A percentile compares a stretch with the other conserved stretches of the same genome.
Conservation (phyloP, 2,329 filamentous ascomycete genomes). For the Grosmannia clavigera region DNA sequence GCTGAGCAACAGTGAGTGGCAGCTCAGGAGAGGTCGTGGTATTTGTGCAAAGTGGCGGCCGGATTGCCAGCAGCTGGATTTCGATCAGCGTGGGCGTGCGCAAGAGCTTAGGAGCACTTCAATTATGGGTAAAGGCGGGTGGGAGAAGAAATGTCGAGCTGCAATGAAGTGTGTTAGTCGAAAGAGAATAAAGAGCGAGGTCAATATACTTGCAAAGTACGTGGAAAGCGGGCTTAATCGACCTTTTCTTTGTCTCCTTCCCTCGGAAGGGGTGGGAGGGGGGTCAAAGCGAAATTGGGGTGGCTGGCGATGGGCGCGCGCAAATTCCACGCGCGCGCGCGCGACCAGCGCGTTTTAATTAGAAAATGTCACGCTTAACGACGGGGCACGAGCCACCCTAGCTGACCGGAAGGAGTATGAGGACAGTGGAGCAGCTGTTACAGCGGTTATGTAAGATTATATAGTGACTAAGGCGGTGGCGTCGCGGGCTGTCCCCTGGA, state of each 20-base stretch:
- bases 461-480: background rate
- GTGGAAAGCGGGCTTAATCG: background rate
- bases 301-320: conserved; percentile 5
- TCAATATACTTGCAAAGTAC: background rate
- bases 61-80: background rate
- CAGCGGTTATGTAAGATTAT: background rate
- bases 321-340: background rate
- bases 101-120: background rate
- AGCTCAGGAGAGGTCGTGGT: background rate
- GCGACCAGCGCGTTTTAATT: conserved; percentile 1
- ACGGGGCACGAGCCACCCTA: background rate
- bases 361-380: background rate
- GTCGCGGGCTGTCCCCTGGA: background rate
- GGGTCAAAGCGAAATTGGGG: conserved; percentile 3
- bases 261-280: background rate
- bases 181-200: background rate
- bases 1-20: background rate
- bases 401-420: background rate
- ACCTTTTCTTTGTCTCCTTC: background rate
- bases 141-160: too few relatives aligned
- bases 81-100: background rate
- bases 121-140: background rate
- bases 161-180: background rate
- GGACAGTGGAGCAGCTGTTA: background rate
- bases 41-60: background rate